A percentile compares a stretch with the other conserved stretches of the same genome.
Evolutionary conservation across 495 filamentous ascomycete species (phyloP).

Genomic region (Talaromyces stipitatus): DNA sequence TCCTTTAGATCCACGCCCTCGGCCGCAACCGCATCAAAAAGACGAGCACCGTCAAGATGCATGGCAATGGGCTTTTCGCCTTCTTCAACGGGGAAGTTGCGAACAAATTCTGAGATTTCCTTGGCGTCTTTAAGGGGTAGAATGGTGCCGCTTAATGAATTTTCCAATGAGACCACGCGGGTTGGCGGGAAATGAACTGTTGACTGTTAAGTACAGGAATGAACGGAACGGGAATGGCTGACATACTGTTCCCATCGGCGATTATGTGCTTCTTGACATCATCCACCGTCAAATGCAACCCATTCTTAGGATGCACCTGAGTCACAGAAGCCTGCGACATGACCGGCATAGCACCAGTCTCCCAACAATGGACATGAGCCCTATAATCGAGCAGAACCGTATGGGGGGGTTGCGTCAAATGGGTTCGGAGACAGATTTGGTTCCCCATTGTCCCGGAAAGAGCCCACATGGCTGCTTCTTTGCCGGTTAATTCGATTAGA

Average conservation of each 20-base stretch:
- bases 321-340: slow-evolving; percentile 52
- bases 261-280: slow-evolving; percentile 51
- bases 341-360: slow-evolving; percentile 59
- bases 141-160: slow-evolving; percentile 63
- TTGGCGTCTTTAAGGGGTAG: slow-evolving; percentile 57
- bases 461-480: slow-evolving; percentile 63
- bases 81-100: slow-evolving; percentile 27
- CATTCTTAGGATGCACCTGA: slow-evolving; percentile 50
- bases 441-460: slow-evolving; percentile 81
- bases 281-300: slow-evolving; percentile 56
- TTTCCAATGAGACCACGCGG: slow-evolving; percentile 61
- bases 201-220: background rate
- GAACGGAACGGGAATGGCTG: background rate
- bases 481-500: slow-evolving; percentile 54
- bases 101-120: slow-evolving; percentile 54
- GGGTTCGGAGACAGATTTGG: slow-evolving; percentile 58
- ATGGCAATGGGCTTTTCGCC: slow-evolving; percentile 37
- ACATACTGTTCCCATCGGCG: slow-evolving; percentile 33
- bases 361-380: slow-evolving; percentile 57
- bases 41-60: slow-evolving; percentile 67
- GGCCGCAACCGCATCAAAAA: slow-evolving; percentile 57
- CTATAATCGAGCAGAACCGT: slow-evolving; percentile 59
- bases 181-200: slow-evolving; percentile 57
- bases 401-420: slow-evolving; percentile 62
- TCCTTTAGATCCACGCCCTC: slow-evolving; percentile 48